phyloP scores from a whole-genome alignment of 176 grass and related monocot species.

The Lolium perenne region DNA sequence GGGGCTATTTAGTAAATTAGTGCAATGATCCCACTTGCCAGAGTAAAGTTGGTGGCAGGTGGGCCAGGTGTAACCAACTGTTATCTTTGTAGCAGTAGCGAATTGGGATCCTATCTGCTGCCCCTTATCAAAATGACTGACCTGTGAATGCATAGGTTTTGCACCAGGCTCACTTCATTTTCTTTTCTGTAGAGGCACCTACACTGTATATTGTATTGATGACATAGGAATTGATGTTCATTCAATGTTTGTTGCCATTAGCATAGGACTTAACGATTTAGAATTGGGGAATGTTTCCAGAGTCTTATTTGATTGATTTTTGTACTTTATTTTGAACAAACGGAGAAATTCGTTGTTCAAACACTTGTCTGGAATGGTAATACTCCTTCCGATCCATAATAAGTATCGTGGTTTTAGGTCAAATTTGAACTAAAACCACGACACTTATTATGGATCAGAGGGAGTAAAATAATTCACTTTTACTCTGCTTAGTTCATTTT shows the following conservation, averaged over 20 bases:
- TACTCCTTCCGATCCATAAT: too few species aligned
- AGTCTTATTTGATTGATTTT: neutral
- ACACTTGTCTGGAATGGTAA: constrained; percentile 19
- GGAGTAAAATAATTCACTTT: constrained; percentile 19
- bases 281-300: neutral
- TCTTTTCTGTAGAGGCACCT: constrained; percentile 32
- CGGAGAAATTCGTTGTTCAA: constrained; percentile 1
- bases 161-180: constrained; percentile 30
- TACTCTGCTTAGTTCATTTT: constrained; percentile 11
- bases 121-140: neutral
- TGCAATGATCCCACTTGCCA: neutral
- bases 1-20: constrained; percentile 7
- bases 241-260: constrained; percentile 20
- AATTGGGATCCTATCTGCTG: neutral
- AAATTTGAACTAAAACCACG: too few species aligned
- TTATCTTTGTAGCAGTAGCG: neutral
- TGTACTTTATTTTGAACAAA: constrained; percentile 5
- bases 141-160: constrained; percentile 21
- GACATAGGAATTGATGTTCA: neutral
- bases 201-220: neutral
- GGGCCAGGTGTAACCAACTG: neutral
- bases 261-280: neutral
- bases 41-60: neutral
- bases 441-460: too few species aligned
- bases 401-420: too few species aligned